A percentile compares a stretch with the other conserved stretches of the same genome.
Evolutionary conservation across 176 grass and related monocot species (phyloP).

Genomic region (sorghum (Sorghum bicolor)): DNA sequence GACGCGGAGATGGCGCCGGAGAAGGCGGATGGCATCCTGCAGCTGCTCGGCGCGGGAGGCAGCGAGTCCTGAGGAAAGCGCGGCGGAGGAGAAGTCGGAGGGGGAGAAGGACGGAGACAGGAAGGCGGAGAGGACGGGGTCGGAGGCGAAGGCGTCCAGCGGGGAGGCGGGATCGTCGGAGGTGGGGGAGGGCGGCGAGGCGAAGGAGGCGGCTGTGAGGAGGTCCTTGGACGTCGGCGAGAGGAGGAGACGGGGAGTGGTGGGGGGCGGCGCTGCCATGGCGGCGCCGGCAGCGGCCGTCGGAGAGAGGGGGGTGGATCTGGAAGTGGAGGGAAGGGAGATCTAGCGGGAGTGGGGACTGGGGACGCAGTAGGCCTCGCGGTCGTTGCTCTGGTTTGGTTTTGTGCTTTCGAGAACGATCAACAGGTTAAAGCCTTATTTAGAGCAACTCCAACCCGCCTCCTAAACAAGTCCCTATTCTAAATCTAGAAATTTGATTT

Average conservation of each 20-base stretch:
- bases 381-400: background rate
- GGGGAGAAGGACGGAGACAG: constrained; percentile 84
- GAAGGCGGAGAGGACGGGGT: constrained; percentile 88
- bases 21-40: constrained; percentile 79
- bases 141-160: constrained; percentile 82
- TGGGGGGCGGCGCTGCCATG: constrained; percentile 54
- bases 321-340: constrained; percentile 6
- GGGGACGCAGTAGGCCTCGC: background rate
- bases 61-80: constrained; percentile 82
- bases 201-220: constrained; percentile 34
- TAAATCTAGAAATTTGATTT: no score
- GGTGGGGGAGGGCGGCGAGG: constrained; percentile 30
- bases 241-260: constrained; percentile 44
- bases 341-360: constrained; percentile 5
- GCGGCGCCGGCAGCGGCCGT: constrained; percentile 20
- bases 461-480: no score
- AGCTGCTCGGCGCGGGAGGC: constrained; percentile 85
- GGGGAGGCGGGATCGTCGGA: constrained; percentile 48
- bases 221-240: constrained; percentile 56
- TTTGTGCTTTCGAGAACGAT: background rate
- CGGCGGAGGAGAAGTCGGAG: constrained; percentile 81
- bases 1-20: constrained; percentile 74
- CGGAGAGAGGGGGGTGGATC: constrained; percentile 36
- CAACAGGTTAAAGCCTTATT: background rate
- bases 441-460: no score